A percentile compares a stretch with the other conserved stretches of the same genome.
Evolutionary conservation across 202 grass and related monocot species (phyloP).

Genomic region (Panicum hallii): DNA sequence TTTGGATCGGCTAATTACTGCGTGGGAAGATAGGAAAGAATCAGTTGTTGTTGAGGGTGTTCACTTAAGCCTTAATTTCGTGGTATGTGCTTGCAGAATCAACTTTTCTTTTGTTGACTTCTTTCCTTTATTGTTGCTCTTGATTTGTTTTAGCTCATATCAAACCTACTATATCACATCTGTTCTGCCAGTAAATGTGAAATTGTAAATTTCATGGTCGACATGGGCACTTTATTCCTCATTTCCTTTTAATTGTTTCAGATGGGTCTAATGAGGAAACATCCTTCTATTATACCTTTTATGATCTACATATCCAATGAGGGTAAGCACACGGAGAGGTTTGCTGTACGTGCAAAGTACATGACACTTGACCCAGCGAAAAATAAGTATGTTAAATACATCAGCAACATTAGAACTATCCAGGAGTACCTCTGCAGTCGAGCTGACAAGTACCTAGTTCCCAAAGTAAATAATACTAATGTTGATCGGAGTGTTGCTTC

Average conservation of each 20-base stretch:
- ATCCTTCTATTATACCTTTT: slow-evolving; percentile 96
- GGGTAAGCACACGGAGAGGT: slow-evolving; percentile 89
- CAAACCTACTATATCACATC: neutral
- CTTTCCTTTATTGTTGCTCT: slow-evolving; percentile 8
- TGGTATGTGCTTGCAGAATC: slow-evolving; percentile 61
- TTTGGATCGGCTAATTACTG: slow-evolving; percentile 86
- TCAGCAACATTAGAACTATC: slow-evolving; percentile 89
- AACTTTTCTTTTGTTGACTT: neutral
- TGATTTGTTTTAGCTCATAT: slow-evolving; percentile 30
- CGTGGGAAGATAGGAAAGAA: slow-evolving; percentile 91
- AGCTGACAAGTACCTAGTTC: slow-evolving; percentile 89
- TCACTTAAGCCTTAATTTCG: slow-evolving; percentile 98
- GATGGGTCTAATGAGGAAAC: slow-evolving; percentile 99
- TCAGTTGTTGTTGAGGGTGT: slow-evolving; percentile 94
- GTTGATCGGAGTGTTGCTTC: slow-evolving; percentile 88
- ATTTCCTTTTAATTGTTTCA: slow-evolving; percentile 53
- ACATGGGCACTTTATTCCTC: neutral
- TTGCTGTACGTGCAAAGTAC: slow-evolving; percentile 97
- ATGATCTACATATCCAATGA: slow-evolving; percentile 96
- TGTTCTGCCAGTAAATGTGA: slow-evolving; percentile 3
- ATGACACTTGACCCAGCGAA: slow-evolving; percentile 92
- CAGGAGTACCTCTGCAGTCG: slow-evolving; percentile 92
- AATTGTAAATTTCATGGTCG: neutral
- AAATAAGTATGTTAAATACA: slow-evolving; percentile 97
- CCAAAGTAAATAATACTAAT: slow-evolving; percentile 96